Evolutionary conservation across 768 basidiomycete genomes (phyloP), one percentile per base, ranked within the genome.

Genomic region (Pleurotus platypus): DNA sequence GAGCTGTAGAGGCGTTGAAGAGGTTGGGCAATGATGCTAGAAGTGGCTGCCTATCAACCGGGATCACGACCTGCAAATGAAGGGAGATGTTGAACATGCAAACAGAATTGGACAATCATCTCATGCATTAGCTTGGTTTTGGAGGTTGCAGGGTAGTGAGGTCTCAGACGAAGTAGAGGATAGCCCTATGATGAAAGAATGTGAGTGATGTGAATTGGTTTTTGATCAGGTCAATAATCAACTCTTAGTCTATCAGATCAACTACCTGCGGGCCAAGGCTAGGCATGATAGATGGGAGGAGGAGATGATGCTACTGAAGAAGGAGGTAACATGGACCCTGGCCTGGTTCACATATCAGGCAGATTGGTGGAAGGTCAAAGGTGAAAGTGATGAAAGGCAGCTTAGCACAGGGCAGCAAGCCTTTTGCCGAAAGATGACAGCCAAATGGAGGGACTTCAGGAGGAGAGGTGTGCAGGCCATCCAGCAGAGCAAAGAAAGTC

Each of bases 261-360:
- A 56, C 49, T 63, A 61, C 51, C 27, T 64, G 9, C 22, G 57
- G 16, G 59, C 65, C 3, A 62, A 57, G 49, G 64, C 64, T 22
- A 56, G 49, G 39, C 56, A 49, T 30, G 16, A 61, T 12, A 12
- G 58, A 47, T 66, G 65, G 65, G 20, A 38, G 3, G 65, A 66
- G 26, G 65, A 66, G 35, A 3, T 62, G 12, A 54, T 26, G 4
- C 35, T 62, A 12, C 42, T 64, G 4, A 39, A 38, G 45, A 48
- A 64, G 56, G 63, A 66, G 56, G 65, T 66, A 63, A 15, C 49
- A 7, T 66, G 65, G 65, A 59, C 59, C 0, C 15, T 59, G 11
- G 5, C 11, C 16, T 66, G 55, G 42, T 42, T 42, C 40, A 42
- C 13, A 42, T 18, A 42, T 15, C 15, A 42, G 40, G 40, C 40